phyloP scores from a whole-genome alignment of 2,329 filamentous ascomycete species.

The Diaporthe sp. region DNA sequence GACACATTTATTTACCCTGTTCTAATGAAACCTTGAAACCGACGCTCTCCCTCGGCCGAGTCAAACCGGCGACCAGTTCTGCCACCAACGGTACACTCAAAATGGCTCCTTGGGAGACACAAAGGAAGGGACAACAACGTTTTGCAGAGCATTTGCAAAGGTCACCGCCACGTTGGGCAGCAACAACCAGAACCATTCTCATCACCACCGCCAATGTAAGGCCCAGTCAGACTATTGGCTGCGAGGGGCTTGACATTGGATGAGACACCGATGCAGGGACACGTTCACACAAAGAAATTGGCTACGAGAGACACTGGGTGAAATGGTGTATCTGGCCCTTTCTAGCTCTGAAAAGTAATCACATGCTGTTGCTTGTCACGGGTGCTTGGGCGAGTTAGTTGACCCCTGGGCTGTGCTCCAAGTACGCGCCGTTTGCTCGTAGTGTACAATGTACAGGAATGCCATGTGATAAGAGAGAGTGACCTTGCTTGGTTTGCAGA shows the following conservation, averaged over 20 bases:
- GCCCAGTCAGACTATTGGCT: background rate
- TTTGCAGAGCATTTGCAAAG: background rate
- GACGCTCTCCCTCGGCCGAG: background rate
- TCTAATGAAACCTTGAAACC: no score
- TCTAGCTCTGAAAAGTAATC: background rate
- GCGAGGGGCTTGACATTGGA: background rate
- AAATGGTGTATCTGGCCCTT: background rate
- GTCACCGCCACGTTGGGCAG: background rate
- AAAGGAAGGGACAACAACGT: no score
- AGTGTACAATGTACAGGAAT: background rate
- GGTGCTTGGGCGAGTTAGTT: background rate
- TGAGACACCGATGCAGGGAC: background rate
- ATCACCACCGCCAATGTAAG: background rate
- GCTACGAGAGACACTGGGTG: background rate
- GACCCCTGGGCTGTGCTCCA: background rate
- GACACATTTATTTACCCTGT: background rate
- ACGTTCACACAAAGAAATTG: background rate
- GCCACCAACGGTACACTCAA: background rate
- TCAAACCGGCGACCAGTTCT: background rate
- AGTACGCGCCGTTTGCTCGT: background rate
- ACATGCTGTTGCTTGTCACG: background rate
- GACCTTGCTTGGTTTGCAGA: background rate
- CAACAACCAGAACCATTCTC: background rate
- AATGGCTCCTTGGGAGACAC: background rate
- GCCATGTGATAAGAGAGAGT: constrained; percentile 17